Evolutionary conservation across 2,329 filamentous ascomycete genomes (phyloP), one percentile per base, ranked within the genome.

Genomic region (Thielaviopsis punctulata): DNA sequence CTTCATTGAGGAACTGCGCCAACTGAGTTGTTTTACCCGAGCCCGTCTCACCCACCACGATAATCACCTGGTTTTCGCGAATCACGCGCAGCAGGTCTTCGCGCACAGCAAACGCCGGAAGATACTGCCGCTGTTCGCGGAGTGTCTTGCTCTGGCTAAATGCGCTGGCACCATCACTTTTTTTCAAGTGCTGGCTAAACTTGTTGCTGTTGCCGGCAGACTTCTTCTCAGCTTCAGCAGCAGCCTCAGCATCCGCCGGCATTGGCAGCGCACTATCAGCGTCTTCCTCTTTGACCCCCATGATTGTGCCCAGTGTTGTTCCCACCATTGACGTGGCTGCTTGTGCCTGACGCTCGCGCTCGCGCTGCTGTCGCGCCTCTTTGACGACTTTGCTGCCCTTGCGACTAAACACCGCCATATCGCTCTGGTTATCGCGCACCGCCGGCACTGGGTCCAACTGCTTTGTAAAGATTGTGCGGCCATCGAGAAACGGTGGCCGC

Each of bases 21-120:
- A 98, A 69, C 66, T 98, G 92, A 0, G 92, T 98, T 2, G 92
- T 98, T 68, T 98, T 98, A 49, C 92, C 92, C 0, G 90, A 96
- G 4, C 92, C 92, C 1, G 92, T 98, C 68, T 98, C 90, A 45
- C 92, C 92, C 48, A 98, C 88, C 2, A 96, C 90, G 58, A 98
- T 93, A 43, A 93, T 79, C 49, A 98, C 92, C 64, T 98, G 92
- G 60, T 98, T 96, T 66, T 98, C 92, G 56, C 90, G 75, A 58
- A 98, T 93, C 5, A 96, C 87, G 48, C 87, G 77, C 50, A 98
- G 69, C 6, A 98, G 71, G 58, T 98, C 90, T 64, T 98, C 92
- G 36, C 93, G 77, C 2, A 98, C 92, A 0, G 92, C 92, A 70
- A 98, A 98, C 0, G 93, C 93, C 0, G 92, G 92, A 6, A 98